These are phyloP conservation scores for Triglochin maritima DNA, from an alignment of 106 monocot genomes.

Conservation along the genomic window DNA sequence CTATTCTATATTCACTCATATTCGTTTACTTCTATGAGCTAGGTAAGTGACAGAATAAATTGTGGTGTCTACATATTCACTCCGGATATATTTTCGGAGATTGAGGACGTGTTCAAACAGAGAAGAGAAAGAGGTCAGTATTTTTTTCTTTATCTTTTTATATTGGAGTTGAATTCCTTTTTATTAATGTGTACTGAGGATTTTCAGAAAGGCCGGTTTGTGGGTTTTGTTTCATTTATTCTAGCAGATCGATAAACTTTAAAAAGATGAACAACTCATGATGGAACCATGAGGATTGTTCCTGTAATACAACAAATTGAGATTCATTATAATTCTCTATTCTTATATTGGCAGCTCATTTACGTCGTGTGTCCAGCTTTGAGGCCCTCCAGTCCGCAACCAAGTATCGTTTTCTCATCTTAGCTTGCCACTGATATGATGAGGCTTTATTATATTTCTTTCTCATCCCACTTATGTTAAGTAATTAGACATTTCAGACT, in stretches of 20 bases:
- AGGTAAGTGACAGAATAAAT: constrained; percentile 94
- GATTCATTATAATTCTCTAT: neutral
- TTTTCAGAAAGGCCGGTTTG: too few relatives aligned
- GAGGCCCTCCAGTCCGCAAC: constrained; percentile 91
- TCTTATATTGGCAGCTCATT: constrained; percentile 53
- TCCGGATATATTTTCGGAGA: constrained; percentile 83
- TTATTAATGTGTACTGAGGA: too few relatives aligned
- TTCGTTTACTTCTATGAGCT: constrained; percentile 5
- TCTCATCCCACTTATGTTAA: too few relatives aligned
- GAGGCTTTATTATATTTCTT: too few relatives aligned
- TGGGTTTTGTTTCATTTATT: too few relatives aligned
- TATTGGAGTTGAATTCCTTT: neutral
- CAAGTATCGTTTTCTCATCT: constrained; percentile 36
- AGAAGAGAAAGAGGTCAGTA: constrained; percentile 61
- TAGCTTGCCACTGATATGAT: neutral
- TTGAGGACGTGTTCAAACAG: constrained; percentile 57
- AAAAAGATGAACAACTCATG: too few relatives aligned
- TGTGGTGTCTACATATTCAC: constrained; percentile 98
- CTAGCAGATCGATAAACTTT: too few relatives aligned
- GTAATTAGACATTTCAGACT: too few relatives aligned
- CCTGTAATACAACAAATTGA: too few relatives aligned
- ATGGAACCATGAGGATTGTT: too few relatives aligned
- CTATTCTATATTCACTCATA: neutral
- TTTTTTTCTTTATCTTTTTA: neutral
- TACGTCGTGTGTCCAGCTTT: constrained; percentile 67